phyloP scores from a whole-genome alignment of 1,284 basidiomycete species.

The Ganoderma meredithae region DNA sequence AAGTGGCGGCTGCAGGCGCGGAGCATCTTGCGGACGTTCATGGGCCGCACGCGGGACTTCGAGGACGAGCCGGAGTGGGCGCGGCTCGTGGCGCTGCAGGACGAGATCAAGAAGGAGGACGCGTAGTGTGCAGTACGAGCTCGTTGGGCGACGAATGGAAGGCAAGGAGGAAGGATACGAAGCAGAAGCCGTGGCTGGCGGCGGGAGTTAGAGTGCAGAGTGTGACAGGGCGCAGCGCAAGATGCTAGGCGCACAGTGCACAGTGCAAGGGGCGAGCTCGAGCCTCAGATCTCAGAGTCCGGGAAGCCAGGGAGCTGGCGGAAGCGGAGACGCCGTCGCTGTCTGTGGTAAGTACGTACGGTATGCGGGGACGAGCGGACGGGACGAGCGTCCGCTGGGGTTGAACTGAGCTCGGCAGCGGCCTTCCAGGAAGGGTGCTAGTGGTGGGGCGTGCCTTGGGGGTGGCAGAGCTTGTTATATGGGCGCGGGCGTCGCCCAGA shows the following conservation, averaged over 20 bases:
- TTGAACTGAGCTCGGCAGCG: conserved; percentile 37
- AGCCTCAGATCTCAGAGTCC: neutral
- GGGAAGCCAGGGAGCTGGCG: neutral
- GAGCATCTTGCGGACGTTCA: conserved; percentile 89
- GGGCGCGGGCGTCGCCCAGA: conserved; percentile 26
- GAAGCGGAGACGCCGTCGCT: conserved; percentile 15
- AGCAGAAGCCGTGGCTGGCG: neutral
- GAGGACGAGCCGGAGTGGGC: conserved; percentile 89
- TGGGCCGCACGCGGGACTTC: conserved; percentile 84
- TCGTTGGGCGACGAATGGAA: neutral
- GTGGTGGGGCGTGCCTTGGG: conserved; percentile 14
- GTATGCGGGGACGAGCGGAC: conserved; percentile 15
- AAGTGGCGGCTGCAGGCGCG: conserved; percentile 89
- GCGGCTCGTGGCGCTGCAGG: conserved; percentile 65
- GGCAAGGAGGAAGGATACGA: no score
- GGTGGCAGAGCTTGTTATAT: conserved; percentile 37
- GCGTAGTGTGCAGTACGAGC: conserved; percentile 14
- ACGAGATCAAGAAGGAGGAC: conserved; percentile 54
- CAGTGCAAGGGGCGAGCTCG: neutral
- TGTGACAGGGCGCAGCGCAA: no score
- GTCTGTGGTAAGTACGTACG: neutral
- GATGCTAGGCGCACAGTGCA: no score
- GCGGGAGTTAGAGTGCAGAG: neutral
- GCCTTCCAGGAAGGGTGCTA: conserved; percentile 21
- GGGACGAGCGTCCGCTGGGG: conserved; percentile 11